Percentiles rank a stretch among this genome's conserved stretches.
These are phyloP conservation scores for Penicillium sp. DNA, from an alignment of 2,329 filamentous ascomycete genomes.

Conservation along the genomic window DNA sequence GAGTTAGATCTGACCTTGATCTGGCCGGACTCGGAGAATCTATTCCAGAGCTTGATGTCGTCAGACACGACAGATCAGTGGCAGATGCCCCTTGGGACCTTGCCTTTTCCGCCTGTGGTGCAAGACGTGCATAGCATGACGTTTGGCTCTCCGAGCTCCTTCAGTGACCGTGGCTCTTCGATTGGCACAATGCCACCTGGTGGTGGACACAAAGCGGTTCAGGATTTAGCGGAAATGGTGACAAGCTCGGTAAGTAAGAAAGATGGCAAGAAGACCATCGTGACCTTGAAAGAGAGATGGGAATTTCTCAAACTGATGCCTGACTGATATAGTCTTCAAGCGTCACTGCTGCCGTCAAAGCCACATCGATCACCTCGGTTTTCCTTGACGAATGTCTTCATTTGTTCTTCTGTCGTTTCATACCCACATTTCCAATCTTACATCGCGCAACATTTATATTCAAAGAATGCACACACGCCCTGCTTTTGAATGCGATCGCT, in stretches of 20 bases:
- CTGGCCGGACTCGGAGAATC: slow-evolving; percentile 49
- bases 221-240: slow-evolving; percentile 49
- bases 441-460: slow-evolving; percentile 49
- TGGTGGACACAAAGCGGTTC: slow-evolving; percentile 47
- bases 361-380: slow-evolving; percentile 47
- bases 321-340: slow-evolving; percentile 38
- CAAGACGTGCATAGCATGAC: slow-evolving; percentile 31
- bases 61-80: slow-evolving; percentile 41
- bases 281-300: background rate
- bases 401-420: slow-evolving; percentile 51
- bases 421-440: slow-evolving; percentile 49
- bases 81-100: slow-evolving; percentile 46
- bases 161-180: slow-evolving; percentile 39
- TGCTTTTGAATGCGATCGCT: slow-evolving; percentile 49
- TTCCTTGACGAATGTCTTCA: slow-evolving; percentile 51
- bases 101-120: slow-evolving; percentile 40
- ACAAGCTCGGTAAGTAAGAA: slow-evolving; percentile 39
- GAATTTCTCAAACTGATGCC: background rate
- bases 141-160: slow-evolving; percentile 38
- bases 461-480: slow-evolving; percentile 45
- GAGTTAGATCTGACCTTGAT: slow-evolving; percentile 46
- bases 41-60: slow-evolving; percentile 49
- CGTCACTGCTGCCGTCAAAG: slow-evolving; percentile 47
- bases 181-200: slow-evolving; percentile 44
- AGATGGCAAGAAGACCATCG: background rate